phyloP scores from a whole-genome alignment of 176 grass and related monocot genomes.

The Triticum turgidum region DNA sequence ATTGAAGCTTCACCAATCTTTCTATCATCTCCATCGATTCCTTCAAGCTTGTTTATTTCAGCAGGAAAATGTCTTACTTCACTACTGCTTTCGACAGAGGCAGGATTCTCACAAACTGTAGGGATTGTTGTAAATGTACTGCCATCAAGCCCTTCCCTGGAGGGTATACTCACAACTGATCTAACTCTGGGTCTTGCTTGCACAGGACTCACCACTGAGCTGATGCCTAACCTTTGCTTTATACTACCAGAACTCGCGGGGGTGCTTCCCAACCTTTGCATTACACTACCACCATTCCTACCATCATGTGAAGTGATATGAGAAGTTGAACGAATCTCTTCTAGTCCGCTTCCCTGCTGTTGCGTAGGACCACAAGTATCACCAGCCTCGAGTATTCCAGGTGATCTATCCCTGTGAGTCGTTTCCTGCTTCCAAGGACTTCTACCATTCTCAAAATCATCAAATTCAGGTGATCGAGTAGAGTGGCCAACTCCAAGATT shows the following conservation, averaged over 20 bases:
- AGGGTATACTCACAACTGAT: conserved; percentile 72
- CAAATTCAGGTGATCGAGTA: conserved; percentile 31
- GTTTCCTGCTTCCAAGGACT: conserved; percentile 26
- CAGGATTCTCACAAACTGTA: conserved; percentile 23
- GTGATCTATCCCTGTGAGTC: conserved; percentile 17
- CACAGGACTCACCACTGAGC: conserved; percentile 27
- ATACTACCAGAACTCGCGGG: conserved; percentile 9
- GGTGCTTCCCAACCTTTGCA: conserved; percentile 40
- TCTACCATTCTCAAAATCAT: not conserved
- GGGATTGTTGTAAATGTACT: conserved; percentile 4
- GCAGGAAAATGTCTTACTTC: conserved; percentile 15
- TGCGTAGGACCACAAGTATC: not conserved
- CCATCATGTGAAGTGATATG: conserved; percentile 24
- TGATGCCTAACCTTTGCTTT: conserved; percentile 39
- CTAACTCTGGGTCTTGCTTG: conserved; percentile 49
- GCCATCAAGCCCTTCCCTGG: conserved; percentile 37
- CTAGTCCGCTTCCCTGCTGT: conserved; percentile 14
- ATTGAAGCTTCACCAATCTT: conserved; percentile 35
- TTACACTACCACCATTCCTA: conserved; percentile 33
- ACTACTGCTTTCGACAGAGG: conserved; percentile 27
- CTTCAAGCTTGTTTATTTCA: conserved; percentile 29
- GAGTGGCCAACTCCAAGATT: conserved; percentile 9
- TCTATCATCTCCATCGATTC: conserved; percentile 24
- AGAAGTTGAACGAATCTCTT: not conserved
- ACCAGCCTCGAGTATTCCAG: not conserved